phyloP scores from a whole-genome alignment of 306 rosid genomes.

The Begonia loranthoides region DNA sequence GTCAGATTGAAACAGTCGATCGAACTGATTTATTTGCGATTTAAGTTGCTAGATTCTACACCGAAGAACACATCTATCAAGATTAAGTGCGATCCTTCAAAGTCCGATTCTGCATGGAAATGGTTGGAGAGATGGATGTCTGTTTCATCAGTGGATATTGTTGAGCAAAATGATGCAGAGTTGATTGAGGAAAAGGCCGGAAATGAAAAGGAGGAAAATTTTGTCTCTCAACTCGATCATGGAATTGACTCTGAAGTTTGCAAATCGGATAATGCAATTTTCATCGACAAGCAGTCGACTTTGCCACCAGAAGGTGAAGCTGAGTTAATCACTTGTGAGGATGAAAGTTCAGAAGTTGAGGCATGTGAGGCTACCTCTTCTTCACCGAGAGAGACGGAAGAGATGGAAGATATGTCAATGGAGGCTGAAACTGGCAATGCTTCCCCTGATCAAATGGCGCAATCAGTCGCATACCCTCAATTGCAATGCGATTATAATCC shows the following conservation, averaged over 20 bases:
- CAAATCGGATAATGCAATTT: slow-evolving; percentile 29
- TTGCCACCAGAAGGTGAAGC: slow-evolving; percentile 47
- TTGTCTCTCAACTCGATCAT: slow-evolving; percentile 19
- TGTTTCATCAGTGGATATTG: slow-evolving; percentile 31
- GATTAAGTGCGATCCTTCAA: slow-evolving; percentile 71
- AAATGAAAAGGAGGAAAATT: slow-evolving; percentile 16
- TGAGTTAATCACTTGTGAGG: slow-evolving; percentile 24
- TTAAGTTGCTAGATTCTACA: slow-evolving; percentile 65
- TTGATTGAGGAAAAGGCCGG: slow-evolving; percentile 22
- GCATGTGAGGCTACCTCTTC: slow-evolving; percentile 20
- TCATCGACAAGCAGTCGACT: slow-evolving; percentile 19
- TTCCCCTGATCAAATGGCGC: slow-evolving; percentile 20
- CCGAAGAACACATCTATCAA: slow-evolving; percentile 53
- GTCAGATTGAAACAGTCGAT: too few relatives aligned
- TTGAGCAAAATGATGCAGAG: slow-evolving; percentile 19
- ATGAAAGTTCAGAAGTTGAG: slow-evolving; percentile 32
- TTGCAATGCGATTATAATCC: slow-evolving; percentile 24
- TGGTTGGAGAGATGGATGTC: slow-evolving; percentile 98
- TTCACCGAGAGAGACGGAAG: slow-evolving; percentile 20
- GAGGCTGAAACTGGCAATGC: slow-evolving; percentile 13
- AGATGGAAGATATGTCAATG: slow-evolving; percentile 20
- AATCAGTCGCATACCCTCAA: slow-evolving; percentile 24
- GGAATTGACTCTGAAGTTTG: slow-evolving; percentile 23
- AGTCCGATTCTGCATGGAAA: slow-evolving; percentile 81
- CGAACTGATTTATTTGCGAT: background rate